A percentile compares a stretch with the other conserved stretches of the same genome.
These are phyloP conservation scores for Ajuga chamaepitys DNA, from an alignment of 257 asterid species.

Conservation along the genomic window DNA sequence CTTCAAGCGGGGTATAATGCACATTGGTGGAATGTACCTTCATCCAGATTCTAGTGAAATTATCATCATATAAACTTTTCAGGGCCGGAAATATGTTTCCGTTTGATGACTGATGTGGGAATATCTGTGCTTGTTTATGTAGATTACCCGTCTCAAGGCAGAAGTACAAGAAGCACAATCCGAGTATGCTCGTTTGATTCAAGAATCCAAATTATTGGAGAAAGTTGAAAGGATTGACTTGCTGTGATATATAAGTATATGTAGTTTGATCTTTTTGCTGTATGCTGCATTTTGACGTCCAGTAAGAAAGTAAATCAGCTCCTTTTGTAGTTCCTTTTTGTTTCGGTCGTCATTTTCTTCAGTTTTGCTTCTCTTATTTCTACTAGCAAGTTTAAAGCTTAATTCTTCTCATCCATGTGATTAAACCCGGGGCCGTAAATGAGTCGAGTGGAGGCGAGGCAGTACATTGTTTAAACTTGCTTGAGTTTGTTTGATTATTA, in stretches of 20 bases:
- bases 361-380: neutral
- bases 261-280: neutral
- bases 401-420: too few species aligned
- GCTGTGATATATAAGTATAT: neutral
- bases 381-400: neutral
- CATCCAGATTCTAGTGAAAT: neutral
- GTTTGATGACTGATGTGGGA: neutral
- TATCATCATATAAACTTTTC: neutral
- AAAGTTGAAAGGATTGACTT: slow-evolving; percentile 19
- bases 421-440: too few species aligned
- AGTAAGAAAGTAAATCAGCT: neutral
- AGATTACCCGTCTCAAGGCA: slow-evolving; percentile 33
- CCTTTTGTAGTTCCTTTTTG: neutral
- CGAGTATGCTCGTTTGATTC: slow-evolving; percentile 36
- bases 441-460: too few species aligned
- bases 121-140: slow-evolving; percentile 11
- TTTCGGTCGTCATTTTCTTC: too few species aligned
- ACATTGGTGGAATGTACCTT: too few species aligned
- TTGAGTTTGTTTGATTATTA: too few species aligned
- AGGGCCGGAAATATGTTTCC: neutral
- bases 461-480: too few species aligned
- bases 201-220: slow-evolving; percentile 36
- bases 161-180: slow-evolving; percentile 33
- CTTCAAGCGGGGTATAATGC: neutral
- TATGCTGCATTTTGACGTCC: neutral